These are phyloP conservation scores for Phytophthora macrochlamydospora DNA, from an alignment of 352 stramenopile genomes.

Conservation along the genomic window DNA sequence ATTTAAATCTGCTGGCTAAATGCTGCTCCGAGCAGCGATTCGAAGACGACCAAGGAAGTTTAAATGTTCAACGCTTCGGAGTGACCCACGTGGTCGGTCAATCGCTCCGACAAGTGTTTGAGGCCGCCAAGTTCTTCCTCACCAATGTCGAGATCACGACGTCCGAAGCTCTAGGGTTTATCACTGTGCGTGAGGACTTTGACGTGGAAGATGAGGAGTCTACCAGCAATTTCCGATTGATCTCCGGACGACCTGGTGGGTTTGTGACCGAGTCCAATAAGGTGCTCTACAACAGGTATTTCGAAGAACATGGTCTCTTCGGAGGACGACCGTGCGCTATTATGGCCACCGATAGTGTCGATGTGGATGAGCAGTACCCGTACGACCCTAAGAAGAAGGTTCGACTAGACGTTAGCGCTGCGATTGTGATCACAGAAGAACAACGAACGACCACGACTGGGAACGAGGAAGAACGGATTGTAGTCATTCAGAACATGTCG, in stretches of 20 bases:
- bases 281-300: constrained; percentile 34
- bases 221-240: constrained; percentile 32
- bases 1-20: constrained; percentile 20
- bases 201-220: constrained; percentile 26
- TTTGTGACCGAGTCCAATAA: constrained; percentile 29
- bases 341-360: constrained; percentile 29
- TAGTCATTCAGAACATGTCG: constrained; percentile 18
- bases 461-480: constrained; percentile 5
- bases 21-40: constrained; percentile 25
- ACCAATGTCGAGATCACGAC: constrained; percentile 40
- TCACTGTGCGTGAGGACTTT: constrained; percentile 45
- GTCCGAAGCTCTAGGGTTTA: constrained; percentile 25
- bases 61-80: constrained; percentile 28
- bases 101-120: constrained; percentile 32
- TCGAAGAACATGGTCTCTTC: constrained; percentile 8
- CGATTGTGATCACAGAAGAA: constrained; percentile 20
- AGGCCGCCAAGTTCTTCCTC: constrained; percentile 30
- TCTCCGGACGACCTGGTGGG: constrained; percentile 13
- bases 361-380: constrained; percentile 41
- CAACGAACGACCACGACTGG: constrained; percentile 2
- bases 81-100: constrained; percentile 23
- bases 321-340: constrained; percentile 16
- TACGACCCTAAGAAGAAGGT: constrained; percentile 32
- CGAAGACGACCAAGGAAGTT: constrained; percentile 8
- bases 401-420: constrained; percentile 33